A percentile compares a stretch with the other conserved stretches of the same genome.
phyloP scores from a whole-genome alignment of 495 filamentous ascomycete species.

The Amorphotheca resinae region DNA sequence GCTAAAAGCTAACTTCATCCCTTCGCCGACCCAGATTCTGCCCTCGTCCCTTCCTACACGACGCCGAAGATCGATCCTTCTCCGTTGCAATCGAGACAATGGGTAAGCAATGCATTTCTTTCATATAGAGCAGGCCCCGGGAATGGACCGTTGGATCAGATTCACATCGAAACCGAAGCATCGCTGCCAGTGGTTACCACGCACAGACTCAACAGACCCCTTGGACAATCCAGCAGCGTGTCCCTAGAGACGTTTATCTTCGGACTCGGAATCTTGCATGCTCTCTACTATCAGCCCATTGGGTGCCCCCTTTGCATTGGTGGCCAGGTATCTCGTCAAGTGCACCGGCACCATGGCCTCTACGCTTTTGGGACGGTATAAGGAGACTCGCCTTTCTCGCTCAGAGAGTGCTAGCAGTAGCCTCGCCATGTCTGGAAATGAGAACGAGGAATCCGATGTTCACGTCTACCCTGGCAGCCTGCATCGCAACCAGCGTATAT shows the following conservation, averaged over 20 bases:
- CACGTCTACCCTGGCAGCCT: constrained; percentile 11
- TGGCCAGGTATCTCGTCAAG: neutral
- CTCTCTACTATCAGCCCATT: neutral
- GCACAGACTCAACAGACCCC: too few species aligned
- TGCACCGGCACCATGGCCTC: constrained; percentile 6
- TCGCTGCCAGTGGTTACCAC: too few species aligned
- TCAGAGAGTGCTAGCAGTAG: constrained; percentile 7
- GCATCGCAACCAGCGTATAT: constrained; percentile 9
- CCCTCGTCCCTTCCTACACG: constrained; percentile 7
- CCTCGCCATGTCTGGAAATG: constrained; percentile 1
- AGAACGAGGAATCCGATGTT: neutral
- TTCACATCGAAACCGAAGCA: neutral
- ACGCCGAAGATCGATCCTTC: constrained; percentile 14
- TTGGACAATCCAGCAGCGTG: too few species aligned
- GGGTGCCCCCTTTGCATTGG: neutral
- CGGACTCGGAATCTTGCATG: neutral
- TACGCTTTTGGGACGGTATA: constrained; percentile 1
- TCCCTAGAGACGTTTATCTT: neutral
- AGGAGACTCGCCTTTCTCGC: constrained; percentile 8
- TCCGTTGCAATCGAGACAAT: constrained; percentile 14
- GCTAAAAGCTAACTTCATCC: constrained; percentile 13
- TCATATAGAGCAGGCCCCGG: constrained; percentile 3
- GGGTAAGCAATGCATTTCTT: constrained; percentile 20
- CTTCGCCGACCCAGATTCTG: constrained; percentile 6
- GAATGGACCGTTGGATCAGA: neutral